Percentiles rank a stretch among this genome's conserved stretches.
Evolutionary conservation across 2,329 filamentous ascomycete species (phyloP).

Genomic region (Fusarium scirpi): DNA sequence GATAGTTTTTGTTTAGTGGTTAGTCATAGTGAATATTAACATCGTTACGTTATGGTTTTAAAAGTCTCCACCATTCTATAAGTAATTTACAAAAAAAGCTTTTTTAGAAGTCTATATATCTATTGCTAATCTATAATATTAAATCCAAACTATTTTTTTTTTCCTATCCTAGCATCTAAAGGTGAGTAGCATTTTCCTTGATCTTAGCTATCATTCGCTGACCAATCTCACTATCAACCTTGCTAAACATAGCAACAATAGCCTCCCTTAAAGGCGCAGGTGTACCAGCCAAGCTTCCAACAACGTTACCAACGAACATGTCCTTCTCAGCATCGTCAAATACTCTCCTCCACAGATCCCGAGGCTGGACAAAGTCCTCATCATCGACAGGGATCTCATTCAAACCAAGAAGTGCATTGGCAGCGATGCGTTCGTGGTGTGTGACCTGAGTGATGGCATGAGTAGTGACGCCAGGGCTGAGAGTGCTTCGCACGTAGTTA

Average conservation of each 20-base stretch:
- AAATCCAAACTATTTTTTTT: neutral
- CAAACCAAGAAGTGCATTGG: slow-evolving; percentile 2
- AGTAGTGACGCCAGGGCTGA: neutral
- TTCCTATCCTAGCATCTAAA: accelerated
- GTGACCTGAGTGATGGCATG: slow-evolving; percentile 12
- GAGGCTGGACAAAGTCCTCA: slow-evolving; percentile 4
- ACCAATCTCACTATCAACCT: slow-evolving; percentile 19
- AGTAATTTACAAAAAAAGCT: no score
- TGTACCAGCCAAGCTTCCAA: slow-evolving; percentile 11
- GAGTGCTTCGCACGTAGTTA: slow-evolving; percentile 13
- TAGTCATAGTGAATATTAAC: no score
- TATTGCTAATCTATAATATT: neutral
- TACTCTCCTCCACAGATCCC: slow-evolving; percentile 12
- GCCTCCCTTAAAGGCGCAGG: slow-evolving; percentile 3
- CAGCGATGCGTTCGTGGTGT: slow-evolving; percentile 11
- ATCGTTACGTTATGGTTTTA: no score
- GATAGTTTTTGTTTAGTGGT: no score
- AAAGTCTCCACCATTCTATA: no score
- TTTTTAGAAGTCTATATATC: neutral
- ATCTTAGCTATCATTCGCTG: slow-evolving; percentile 20
- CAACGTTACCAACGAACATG: slow-evolving; percentile 1
- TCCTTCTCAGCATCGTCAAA: slow-evolving; percentile 17
- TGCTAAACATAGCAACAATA: slow-evolving; percentile 16
- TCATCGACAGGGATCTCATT: slow-evolving; percentile 15
- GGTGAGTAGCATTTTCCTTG: slow-evolving; percentile 1